These are phyloP conservation scores for Colletotrichum falcatum DNA, from an alignment of 2,329 filamentous ascomycete genomes.

Conservation along the genomic window DNA sequence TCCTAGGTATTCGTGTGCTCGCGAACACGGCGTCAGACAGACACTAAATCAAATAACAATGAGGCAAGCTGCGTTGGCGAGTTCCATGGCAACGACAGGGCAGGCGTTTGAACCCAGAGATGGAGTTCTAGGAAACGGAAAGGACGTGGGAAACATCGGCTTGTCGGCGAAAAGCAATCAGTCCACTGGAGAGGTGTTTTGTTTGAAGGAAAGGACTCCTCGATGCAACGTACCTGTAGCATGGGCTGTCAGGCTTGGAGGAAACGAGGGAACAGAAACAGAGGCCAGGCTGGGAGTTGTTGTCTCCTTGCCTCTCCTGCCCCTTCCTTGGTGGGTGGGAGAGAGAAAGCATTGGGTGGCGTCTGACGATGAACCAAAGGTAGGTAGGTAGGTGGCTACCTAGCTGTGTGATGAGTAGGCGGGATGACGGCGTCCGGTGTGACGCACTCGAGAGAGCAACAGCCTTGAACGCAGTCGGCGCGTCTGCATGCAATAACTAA, in stretches of 20 bases:
- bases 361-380: background rate
- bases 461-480: background rate
- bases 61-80: slow-evolving; percentile 30
- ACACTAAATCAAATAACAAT: slow-evolving; percentile 28
- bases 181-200: background rate
- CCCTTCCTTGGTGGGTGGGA: background rate
- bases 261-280: background rate
- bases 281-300: background rate
- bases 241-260: background rate
- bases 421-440: background rate
- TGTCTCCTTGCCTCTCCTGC: slow-evolving; percentile 7
- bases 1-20: no score
- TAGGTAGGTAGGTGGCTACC: no score
- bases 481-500: background rate
- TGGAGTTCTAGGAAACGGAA: background rate
- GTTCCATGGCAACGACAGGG: slow-evolving; percentile 18
- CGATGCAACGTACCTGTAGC: background rate
- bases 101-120: slow-evolving; percentile 24
- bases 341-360: no score
- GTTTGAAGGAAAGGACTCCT: background rate
- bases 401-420: background rate
- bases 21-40: slow-evolving; percentile 5
- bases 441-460: background rate
- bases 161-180: background rate
- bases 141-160: background rate